phyloP scores from a whole-genome alignment of 192 early-diverging fungal genomes.

The Kappamyces sp. region DNA sequence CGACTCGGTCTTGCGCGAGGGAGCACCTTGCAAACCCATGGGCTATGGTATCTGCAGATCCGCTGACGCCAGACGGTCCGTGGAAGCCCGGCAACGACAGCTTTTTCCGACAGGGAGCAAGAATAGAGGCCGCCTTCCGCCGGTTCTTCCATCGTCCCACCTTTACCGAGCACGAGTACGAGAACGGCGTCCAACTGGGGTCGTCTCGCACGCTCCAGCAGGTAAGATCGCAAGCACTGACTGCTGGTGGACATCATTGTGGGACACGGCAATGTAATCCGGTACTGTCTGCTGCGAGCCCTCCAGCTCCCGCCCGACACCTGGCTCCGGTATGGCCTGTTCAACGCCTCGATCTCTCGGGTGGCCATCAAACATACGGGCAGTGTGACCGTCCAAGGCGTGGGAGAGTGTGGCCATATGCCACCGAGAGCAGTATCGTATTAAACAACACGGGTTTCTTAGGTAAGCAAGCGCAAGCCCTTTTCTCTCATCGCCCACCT shows the following conservation, averaged over 20 bases:
- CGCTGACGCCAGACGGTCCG: too few species aligned
- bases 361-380: too few species aligned
- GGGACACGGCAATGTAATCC: conserved; percentile 9
- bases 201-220: conserved; percentile 11
- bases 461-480: too few species aligned
- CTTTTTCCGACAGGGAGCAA: too few species aligned
- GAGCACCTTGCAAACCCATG: neutral
- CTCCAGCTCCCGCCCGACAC: neutral
- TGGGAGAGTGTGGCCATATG: too few species aligned
- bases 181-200: neutral
- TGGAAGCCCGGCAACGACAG: too few species aligned
- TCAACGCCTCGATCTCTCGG: neutral
- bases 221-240: conserved; percentile 3
- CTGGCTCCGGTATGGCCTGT: neutral
- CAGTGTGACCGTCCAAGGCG: too few species aligned
- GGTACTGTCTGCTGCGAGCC: neutral
- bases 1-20: conserved; percentile 11
- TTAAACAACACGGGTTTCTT: too few species aligned
- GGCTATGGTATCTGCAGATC: neutral
- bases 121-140: conserved; percentile 2
- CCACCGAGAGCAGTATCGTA: too few species aligned
- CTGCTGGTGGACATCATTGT: conserved; percentile 9
- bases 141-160: neutral
- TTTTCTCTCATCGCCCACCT: too few species aligned
- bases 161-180: conserved; percentile 2